Conservation (phyloP, 2,329 filamentous ascomycete species). For the Dothideomycetes sp. region DNA sequence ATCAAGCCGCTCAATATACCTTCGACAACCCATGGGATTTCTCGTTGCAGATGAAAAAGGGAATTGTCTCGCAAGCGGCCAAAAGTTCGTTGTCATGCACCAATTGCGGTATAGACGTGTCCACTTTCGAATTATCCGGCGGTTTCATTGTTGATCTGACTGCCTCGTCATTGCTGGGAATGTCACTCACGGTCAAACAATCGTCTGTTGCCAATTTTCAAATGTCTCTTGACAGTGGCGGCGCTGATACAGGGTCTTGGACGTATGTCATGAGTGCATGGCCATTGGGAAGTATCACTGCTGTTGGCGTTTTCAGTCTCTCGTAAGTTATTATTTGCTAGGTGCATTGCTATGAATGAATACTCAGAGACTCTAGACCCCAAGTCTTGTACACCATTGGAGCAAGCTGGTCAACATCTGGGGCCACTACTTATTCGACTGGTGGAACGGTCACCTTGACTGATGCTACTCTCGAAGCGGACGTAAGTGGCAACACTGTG, state of each 20-base stretch:
- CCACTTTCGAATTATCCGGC: background rate
- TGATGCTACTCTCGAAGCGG: background rate
- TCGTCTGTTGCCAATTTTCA: background rate
- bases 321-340: background rate
- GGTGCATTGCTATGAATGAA: background rate
- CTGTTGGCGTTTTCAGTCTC: background rate
- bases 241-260: background rate
- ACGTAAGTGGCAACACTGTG: background rate
- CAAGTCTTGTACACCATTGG: background rate
- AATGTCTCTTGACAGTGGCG: background rate
- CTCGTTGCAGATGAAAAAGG: background rate
- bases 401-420: background rate
- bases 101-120: background rate
- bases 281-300: background rate
- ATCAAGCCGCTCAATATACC: background rate
- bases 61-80: background rate
- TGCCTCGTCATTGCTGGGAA: background rate
- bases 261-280: background rate
- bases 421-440: background rate
- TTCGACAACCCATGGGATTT: background rate
- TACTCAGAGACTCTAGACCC: background rate
- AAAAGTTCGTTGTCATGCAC: background rate
- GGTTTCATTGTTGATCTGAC: background rate
- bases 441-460: background rate
- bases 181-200: background rate